These are phyloP conservation scores for Puccinia coronata DNA, from an alignment of 1,284 basidiomycete species.

Conservation along the genomic window DNA sequence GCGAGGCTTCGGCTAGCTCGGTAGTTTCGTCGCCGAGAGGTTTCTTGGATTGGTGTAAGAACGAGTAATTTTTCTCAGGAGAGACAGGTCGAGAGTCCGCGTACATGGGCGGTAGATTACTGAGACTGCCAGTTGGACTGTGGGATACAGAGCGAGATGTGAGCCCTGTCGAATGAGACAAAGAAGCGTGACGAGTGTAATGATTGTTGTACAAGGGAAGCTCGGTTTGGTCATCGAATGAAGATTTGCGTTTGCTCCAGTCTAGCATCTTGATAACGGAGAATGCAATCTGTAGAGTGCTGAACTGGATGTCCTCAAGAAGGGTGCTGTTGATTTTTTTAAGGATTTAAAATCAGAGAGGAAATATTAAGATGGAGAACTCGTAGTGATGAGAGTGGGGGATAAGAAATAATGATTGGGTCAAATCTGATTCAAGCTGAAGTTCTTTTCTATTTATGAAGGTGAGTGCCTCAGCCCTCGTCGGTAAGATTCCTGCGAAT, in stretches of 20 bases:
- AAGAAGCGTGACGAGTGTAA: neutral
- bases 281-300: neutral
- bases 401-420: neutral
- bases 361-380: neutral
- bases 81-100: neutral
- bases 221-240: constrained; percentile 17
- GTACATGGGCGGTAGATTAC: neutral
- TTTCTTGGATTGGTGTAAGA: constrained; percentile 17
- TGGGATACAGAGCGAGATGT: neutral
- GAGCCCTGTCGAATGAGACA: neutral
- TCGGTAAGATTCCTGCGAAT: neutral
- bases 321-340: neutral
- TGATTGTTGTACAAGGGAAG: constrained; percentile 20
- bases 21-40: neutral
- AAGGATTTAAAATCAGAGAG: neutral
- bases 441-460: neutral
- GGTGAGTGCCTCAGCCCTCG: neutral
- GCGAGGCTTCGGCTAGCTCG: constrained; percentile 49
- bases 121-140: neutral
- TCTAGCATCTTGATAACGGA: neutral
- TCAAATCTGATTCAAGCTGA: neutral
- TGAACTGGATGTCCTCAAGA: neutral
- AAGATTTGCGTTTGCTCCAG: constrained; percentile 8
- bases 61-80: neutral
- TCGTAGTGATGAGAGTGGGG: neutral